Evolutionary conservation across 257 asterid species (phyloP).

Genomic region (Cordia subcordata): DNA sequence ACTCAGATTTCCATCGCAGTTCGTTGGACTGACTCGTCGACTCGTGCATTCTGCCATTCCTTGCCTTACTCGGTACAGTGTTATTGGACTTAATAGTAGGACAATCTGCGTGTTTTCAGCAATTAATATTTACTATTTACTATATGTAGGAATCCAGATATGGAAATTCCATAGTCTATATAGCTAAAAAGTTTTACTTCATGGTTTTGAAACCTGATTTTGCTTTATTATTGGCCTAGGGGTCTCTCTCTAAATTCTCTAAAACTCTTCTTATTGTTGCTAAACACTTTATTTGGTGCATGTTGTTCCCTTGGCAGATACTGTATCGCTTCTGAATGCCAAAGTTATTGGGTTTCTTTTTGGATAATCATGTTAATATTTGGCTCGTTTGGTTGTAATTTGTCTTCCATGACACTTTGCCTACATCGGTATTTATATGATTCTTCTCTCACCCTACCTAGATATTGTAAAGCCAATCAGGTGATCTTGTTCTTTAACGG

Average conservation of each 20-base stretch:
- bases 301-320: neutral
- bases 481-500: no score
- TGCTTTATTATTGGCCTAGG: neutral
- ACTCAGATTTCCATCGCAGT: conserved; percentile 39
- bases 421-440: no score
- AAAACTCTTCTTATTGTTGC: neutral
- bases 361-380: neutral
- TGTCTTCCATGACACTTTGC: no score
- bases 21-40: conserved; percentile 27
- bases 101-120: no score
- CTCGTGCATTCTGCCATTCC: neutral
- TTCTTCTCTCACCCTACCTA: no score
- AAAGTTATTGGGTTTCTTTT: no score
- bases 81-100: neutral
- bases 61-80: neutral
- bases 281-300: no score
- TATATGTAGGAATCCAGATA: no score
- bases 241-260: neutral
- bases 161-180: neutral
- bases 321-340: neutral
- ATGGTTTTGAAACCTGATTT: neutral
- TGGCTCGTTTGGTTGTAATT: no score
- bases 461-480: no score
- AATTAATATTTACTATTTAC: no score
- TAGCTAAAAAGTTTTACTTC: neutral